A percentile compares a stretch with the other conserved stretches of the same genome.
phyloP scores from a whole-genome alignment of 2,329 filamentous ascomycete species.

The Xylaria sp. region DNA sequence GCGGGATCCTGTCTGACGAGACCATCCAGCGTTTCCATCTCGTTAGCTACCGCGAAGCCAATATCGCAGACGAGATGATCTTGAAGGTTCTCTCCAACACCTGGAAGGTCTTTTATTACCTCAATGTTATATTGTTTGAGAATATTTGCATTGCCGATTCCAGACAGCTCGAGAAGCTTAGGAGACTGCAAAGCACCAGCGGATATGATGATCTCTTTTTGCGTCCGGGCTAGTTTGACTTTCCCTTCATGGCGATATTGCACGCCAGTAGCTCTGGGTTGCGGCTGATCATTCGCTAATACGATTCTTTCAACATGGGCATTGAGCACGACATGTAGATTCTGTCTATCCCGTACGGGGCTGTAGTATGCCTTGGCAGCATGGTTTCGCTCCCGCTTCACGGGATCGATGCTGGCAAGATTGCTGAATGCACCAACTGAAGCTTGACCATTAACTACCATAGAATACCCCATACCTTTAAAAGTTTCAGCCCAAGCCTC shows the following conservation, averaged over 20 bases:
- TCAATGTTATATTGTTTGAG: constrained; percentile 27
- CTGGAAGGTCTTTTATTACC: constrained; percentile 33
- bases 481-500: constrained; percentile 35
- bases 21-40: constrained; percentile 38
- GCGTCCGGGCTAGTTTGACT: constrained; percentile 15
- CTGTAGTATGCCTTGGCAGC: constrained; percentile 37
- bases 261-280: constrained; percentile 29
- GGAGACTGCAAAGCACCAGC: constrained; percentile 39
- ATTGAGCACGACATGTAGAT: constrained; percentile 33
- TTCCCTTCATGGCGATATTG: constrained; percentile 25
- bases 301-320: constrained; percentile 37
- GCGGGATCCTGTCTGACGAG: constrained; percentile 31
- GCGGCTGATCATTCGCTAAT: constrained; percentile 18
- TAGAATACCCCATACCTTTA: constrained; percentile 19
- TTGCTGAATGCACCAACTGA: constrained; percentile 40
- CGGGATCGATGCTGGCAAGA: constrained; percentile 37
- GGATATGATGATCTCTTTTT: constrained; percentile 40
- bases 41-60: constrained; percentile 25
- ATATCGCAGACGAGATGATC: constrained; percentile 39
- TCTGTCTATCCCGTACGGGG: constrained; percentile 30
- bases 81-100: constrained; percentile 43
- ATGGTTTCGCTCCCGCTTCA: constrained; percentile 32
- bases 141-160: constrained; percentile 41
- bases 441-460: constrained; percentile 21
- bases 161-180: constrained; percentile 54